Evolutionary conservation across 441 rosid species (phyloP), one percentile per base, ranked within the genome.

Genomic region (Biscutella laevigata): DNA sequence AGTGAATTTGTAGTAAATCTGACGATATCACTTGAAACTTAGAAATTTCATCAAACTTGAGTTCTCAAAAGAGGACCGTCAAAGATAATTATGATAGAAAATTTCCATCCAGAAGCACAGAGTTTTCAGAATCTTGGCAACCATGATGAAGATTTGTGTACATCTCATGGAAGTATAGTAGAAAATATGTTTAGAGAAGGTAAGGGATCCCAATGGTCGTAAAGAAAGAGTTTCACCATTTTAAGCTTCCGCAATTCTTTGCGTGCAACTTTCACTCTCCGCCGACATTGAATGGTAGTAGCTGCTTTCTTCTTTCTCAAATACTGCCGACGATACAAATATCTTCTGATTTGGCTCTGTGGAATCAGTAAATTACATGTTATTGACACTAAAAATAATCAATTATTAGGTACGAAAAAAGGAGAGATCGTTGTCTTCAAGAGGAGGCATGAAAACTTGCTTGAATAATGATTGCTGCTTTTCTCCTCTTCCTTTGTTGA

Each of bases 261-360:
- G n/a, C 77, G 69, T 30, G 99, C 96, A 59, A 72, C 57, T 73
- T 46, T 82, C 53, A 60, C 74, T 77, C 99, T 83, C 94, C 95
- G 81, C 61, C 74, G 81, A 74, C 88, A 79, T 72, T 89, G 97
- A 33, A 66, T 61, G 22, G 63, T 50, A 26, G 83, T 69, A 51
- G 95, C 83, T 66, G 87, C 86, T 72, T 68, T 77, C 76, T 72
- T 88, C 51, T 70, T 52, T 62, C 72, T 73, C 52, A 53, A 19
- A 71, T 77, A 88, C 57, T 32, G 62, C 61, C 5, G 56, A 8
- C 39, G 76, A 36, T 79, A 80, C 60, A 77, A 65, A 71, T 66
- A 68, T 66, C 75, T 72, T 58, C 96, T 75, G 48, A 71, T 70
- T 11, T 78, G 81, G 76, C 83, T 75, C 97, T 94, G 84, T 11